Conservation (phyloP, 1,139 yeast genomes). For the Protomyces gravidus region DNA sequence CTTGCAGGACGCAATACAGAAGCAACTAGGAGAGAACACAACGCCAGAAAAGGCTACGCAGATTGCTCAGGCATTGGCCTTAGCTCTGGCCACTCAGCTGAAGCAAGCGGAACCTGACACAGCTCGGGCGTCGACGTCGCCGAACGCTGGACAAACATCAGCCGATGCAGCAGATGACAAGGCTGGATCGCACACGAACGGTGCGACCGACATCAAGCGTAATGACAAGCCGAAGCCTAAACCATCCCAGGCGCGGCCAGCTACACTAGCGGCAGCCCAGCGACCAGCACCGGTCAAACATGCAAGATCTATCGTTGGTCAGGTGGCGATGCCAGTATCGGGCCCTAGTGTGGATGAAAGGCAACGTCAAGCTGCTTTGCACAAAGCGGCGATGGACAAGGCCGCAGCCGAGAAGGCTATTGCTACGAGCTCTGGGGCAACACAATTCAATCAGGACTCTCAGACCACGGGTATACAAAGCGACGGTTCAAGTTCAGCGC, state of each 20-base stretch:
- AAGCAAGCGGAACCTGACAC: conserved; percentile 18
- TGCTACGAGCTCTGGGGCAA: background rate
- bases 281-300: background rate
- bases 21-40: conserved; percentile 30
- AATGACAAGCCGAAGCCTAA: background rate
- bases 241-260: background rate
- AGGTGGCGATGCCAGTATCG: background rate
- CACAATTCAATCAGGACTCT: background rate
- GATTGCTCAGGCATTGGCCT: conserved; percentile 35
- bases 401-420: background rate
- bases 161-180: background rate
- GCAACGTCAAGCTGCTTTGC: background rate
- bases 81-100: conserved; percentile 34
- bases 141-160: background rate
- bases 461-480: background rate
- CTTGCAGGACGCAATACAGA: conserved; percentile 29
- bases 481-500: background rate
- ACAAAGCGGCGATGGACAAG: background rate
- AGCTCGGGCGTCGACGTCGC: background rate
- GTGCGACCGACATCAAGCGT: background rate
- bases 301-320: background rate
- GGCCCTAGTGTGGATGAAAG: background rate
- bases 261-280: background rate
- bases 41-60: conserved; percentile 33
- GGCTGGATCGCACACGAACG: background rate